Base-by-base conservation (phyloP, 169 alveolate genomes). In the Cryptosporidium meleagridis region DNA sequence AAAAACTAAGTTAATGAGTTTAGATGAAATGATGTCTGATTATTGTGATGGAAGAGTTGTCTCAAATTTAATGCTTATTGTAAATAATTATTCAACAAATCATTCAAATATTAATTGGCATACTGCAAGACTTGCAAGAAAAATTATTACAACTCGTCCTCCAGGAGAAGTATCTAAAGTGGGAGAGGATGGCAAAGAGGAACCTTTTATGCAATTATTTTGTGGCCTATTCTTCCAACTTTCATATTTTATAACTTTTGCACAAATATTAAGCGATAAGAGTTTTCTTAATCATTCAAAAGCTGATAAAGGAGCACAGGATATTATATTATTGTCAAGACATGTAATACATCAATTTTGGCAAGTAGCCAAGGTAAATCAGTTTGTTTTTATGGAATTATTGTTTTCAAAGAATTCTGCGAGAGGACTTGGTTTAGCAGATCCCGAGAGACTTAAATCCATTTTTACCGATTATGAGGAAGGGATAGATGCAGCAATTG, bases 51-150 rank as follows among this genome's bases (percentile, higher is more conserved):
- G 89, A 37, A 80, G 89, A 45, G 37, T 80, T 12, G 75, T 62
- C 41, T 59, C 75, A 2, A 67, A 61, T 26, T 26, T 80, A 61
- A 80, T 80, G 89, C 52, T 39, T 26, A 18, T 80, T 12, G 69
- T 80, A 18, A 23, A 35, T n/a, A 80, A 80, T 35, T 80, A 80
- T 45, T 62, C 80, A 23, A 61, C 75, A 14, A 80, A 80, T 44
- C 89, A 80, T 67, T 62, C 89, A 65, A 80, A 80, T 62, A 48
- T 80, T 29, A 80, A 80, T 23, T 80, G 89, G 89, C 89, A 80
- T 45, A 51, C 59, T 65, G 52, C 89, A 10, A 80, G 89, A 41
- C 70, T 80, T 61, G 89, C 89, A 16, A 80, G 75, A 41, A 80
- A 80, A 45, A 62, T 80, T 0, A 80, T 80, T 21, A 80, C 89